Evolutionary conservation across 2,329 filamentous ascomycete genomes (phyloP), one percentile per base, ranked within the genome.

Genomic region (Pyrenophora seminiperda): DNA sequence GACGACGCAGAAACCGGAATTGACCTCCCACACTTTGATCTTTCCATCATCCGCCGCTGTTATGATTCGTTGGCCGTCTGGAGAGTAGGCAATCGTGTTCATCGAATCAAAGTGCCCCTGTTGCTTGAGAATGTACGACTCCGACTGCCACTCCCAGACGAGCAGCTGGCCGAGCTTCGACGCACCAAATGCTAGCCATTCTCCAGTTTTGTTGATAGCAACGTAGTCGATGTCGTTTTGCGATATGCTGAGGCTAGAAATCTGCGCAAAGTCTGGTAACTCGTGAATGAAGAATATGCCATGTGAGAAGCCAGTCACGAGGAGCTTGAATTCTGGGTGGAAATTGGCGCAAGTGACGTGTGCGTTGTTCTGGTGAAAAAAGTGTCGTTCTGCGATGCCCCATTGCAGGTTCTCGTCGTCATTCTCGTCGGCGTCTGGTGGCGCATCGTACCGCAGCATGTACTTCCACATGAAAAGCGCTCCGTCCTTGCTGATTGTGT

Each of bases 61-160:
- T 52, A 99, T 88, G 56, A 99, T 90, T 31, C 89, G 87, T 67
- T 96, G 90, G 4, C 94, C 93, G 66, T 97, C 93, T 0, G 94
- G 92, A 4, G 94, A 93, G 74, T 97, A 99, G 7, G 89, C 88
- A 3, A 99, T 80, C 0, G 91, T 84, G 73, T 97, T 97, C 84
- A 97, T 92, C 2, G 91, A 89, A 71, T 99, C 94, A 59, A 96
- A 92, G 74, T 99, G 94, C 0, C 93, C 94, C 73, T 97, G 94
- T 69, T 99, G 94, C 75, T 99, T 99, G 39, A 99, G 79, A 50
- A 99, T 95, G 73, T 99, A 99, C 5, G 93, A 97, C 74, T 99
- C 95, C 0, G 94, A 99, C 71, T 97, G 93, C 92, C 95, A 99
- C 73, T 99, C 94, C 94, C 94, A 99, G 3, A 99, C 94, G 3